Percentiles rank a stretch among this genome's conserved stretches.
These are phyloP conservation scores for Piedraia hortae DNA, from an alignment of 2,329 filamentous ascomycete genomes.

Conservation along the genomic window DNA sequence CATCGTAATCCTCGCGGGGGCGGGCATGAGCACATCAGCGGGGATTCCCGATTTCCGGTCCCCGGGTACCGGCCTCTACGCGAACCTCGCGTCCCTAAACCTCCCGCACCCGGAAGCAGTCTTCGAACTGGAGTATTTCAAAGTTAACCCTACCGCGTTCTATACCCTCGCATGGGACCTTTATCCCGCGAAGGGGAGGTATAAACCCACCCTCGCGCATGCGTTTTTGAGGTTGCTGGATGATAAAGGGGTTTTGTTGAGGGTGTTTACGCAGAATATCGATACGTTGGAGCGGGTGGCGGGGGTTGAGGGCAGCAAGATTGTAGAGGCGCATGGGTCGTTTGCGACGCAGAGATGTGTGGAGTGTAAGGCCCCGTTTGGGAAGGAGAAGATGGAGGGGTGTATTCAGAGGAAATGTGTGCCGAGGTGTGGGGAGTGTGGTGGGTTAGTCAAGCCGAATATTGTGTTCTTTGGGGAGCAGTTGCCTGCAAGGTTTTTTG, in stretches of 20 bases:
- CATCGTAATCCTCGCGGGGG: conserved; percentile 67
- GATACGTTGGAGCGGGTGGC: conserved; percentile 78
- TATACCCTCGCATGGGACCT: conserved; percentile 79
- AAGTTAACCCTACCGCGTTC: conserved; percentile 60
- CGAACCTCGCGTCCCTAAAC: conserved; percentile 63
- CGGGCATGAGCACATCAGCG: conserved; percentile 47
- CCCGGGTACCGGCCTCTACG: conserved; percentile 76
- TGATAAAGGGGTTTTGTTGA: conserved; percentile 48
- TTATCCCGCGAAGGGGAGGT: conserved; percentile 74
- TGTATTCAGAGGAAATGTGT: conserved; percentile 40
- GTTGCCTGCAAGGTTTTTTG: conserved; percentile 37
- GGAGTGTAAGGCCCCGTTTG: conserved; percentile 49
- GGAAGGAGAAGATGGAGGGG: conserved; percentile 43
- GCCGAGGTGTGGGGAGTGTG: conserved; percentile 42
- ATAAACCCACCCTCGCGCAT: conserved; percentile 69
- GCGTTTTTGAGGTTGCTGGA: conserved; percentile 64
- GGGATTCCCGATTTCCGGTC: conserved; percentile 82
- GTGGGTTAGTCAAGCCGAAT: conserved; percentile 68
- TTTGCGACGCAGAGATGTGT: conserved; percentile 82
- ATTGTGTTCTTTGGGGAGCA: conserved; percentile 83
- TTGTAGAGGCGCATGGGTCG: conserved; percentile 85
- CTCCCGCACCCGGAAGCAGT: conserved; percentile 78
- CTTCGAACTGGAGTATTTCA: conserved; percentile 80
- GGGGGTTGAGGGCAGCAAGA: conserved; percentile 52
- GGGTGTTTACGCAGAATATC: conserved; percentile 93